These are phyloP conservation scores for Cladosporium sp. DNA, from an alignment of 2,329 filamentous ascomycete species.

Conservation along the genomic window DNA sequence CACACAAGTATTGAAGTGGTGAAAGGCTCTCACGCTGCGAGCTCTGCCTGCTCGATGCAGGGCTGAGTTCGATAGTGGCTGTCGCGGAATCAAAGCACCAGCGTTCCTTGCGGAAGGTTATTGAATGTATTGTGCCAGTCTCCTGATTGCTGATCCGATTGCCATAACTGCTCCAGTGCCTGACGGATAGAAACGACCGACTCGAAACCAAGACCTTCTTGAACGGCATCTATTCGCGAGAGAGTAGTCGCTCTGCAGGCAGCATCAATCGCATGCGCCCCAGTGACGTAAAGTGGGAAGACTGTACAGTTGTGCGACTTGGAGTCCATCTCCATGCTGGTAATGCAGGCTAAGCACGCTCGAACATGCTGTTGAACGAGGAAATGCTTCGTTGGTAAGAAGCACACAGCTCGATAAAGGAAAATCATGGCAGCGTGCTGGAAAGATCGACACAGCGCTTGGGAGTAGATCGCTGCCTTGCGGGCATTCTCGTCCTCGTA, in stretches of 20 bases:
- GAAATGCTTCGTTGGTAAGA: conserved; percentile 1
- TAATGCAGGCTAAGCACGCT: conserved; percentile 7
- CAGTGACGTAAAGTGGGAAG: conserved; percentile 11
- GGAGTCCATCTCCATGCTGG: conserved; percentile 11
- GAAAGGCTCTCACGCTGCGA: no score
- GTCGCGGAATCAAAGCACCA: background rate
- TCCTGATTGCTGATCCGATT: background rate
- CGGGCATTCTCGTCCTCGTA: conserved; percentile 4
- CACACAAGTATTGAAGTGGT: no score
- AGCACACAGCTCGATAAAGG: conserved; percentile 9
- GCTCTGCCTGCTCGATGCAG: no score
- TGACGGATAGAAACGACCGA: conserved; percentile 6
- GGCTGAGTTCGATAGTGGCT: background rate
- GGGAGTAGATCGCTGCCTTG: conserved; percentile 8
- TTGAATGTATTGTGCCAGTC: conserved; percentile 5
- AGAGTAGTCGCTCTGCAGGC: background rate
- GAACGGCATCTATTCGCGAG: conserved; percentile 4
- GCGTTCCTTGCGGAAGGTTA: conserved; percentile 7
- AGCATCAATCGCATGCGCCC: conserved; percentile 4
- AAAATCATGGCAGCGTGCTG: conserved; percentile 9
- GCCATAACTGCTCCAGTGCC: conserved; percentile 5
- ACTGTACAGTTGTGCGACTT: conserved; percentile 9
- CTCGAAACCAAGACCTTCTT: conserved; percentile 4
- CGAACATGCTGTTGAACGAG: conserved; percentile 9
- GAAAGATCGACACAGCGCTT: conserved; percentile 7